These are phyloP conservation scores for Starmerella vitae DNA, from an alignment of 805 yeast species.

Conservation along the genomic window DNA sequence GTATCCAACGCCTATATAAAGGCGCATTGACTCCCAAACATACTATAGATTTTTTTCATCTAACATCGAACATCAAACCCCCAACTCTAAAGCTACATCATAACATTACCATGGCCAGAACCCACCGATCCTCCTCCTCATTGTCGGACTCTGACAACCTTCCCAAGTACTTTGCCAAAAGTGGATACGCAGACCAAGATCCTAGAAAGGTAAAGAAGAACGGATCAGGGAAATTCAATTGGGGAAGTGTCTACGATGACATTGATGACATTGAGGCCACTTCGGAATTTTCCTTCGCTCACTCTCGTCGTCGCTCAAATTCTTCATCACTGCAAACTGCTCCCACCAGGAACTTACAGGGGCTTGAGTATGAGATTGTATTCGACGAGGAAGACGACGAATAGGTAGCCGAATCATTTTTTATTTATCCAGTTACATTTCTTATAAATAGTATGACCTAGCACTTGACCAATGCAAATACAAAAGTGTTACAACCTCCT, in stretches of 20 bases:
- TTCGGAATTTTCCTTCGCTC: slow-evolving; percentile 37
- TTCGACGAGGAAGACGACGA: slow-evolving; percentile 13
- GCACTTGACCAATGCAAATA: slow-evolving; percentile 9
- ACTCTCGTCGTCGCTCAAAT: slow-evolving; percentile 29
- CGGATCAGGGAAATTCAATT: slow-evolving; percentile 77
- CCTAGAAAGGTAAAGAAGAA: slow-evolving; percentile 69
- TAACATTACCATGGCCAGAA: slow-evolving; percentile 21
- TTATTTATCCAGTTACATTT: background rate
- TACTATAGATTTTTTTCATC: no score
- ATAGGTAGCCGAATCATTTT: background rate
- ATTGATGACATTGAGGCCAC: slow-evolving; percentile 45
- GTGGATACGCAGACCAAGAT: slow-evolving; percentile 51
- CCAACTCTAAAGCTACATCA: background rate
- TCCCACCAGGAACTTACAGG: slow-evolving; percentile 1
- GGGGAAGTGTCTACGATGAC: slow-evolving; percentile 70
- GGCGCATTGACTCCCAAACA: background rate
- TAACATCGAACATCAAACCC: background rate
- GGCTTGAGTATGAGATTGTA: slow-evolving; percentile 7
- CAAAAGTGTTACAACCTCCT: slow-evolving; percentile 2
- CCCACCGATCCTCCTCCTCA: slow-evolving; percentile 26
- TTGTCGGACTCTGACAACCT: slow-evolving; percentile 40
- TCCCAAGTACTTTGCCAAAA: slow-evolving; percentile 66
- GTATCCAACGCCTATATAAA: background rate
- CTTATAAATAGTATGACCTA: background rate
- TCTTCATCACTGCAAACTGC: slow-evolving; percentile 19